phyloP scores from a whole-genome alignment of 2,329 filamentous ascomycete genomes.

The Penicillium fuscoglaucum region DNA sequence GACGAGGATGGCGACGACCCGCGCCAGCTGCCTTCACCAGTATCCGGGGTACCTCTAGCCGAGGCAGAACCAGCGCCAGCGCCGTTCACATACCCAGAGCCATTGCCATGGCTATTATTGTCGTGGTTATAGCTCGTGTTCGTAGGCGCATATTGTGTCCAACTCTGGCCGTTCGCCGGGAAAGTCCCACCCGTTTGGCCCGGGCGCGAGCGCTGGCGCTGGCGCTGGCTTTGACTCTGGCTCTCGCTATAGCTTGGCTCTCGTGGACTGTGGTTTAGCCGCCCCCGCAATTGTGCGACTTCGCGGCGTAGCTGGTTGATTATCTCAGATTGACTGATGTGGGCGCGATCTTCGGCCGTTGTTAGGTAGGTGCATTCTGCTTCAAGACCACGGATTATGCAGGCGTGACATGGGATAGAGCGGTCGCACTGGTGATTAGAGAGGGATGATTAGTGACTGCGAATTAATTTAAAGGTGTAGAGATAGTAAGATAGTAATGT shows the following conservation, averaged over 20 bases:
- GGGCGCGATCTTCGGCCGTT: slow-evolving; percentile 59
- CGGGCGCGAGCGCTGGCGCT: neutral
- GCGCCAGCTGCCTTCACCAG: slow-evolving; percentile 17
- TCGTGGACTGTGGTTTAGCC: slow-evolving; percentile 14
- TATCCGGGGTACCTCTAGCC: neutral
- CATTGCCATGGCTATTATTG: neutral
- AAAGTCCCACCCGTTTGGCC: neutral
- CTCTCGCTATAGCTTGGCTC: slow-evolving; percentile 2
- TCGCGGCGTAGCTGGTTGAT: slow-evolving; percentile 31
- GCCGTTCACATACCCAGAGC: neutral
- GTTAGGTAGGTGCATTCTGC: slow-evolving; percentile 33
- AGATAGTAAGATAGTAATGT: neutral
- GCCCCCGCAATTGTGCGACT: slow-evolving; percentile 23
- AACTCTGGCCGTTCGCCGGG: neutral
- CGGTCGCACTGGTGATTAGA: slow-evolving; percentile 28
- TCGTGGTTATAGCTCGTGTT: neutral
- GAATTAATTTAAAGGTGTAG: neutral
- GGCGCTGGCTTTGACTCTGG: neutral
- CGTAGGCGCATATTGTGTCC: neutral
- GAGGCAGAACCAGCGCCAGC: neutral
- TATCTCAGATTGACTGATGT: slow-evolving; percentile 57
- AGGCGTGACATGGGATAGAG: slow-evolving; percentile 29
- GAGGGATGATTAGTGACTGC: neutral
- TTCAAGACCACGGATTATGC: slow-evolving; percentile 28
- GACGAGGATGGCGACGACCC: slow-evolving; percentile 24